Evolutionary conservation across 2,329 filamentous ascomycete genomes (phyloP).

Genomic region (Akanthomyces muscarius): DNA sequence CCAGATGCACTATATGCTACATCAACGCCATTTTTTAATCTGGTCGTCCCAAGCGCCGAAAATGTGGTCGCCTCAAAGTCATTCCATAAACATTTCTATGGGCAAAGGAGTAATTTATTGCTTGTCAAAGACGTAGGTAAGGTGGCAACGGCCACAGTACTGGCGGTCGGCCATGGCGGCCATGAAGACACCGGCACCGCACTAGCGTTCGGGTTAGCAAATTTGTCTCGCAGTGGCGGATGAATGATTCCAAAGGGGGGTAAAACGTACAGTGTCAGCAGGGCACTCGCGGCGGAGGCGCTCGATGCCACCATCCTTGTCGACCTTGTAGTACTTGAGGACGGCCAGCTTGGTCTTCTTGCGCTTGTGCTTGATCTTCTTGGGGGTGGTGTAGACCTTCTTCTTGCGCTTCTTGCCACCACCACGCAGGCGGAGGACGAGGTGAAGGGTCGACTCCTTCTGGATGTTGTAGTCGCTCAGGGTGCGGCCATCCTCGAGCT

Average conservation of each 20-base stretch:
- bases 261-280: conserved; percentile 68
- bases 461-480: conserved; percentile 99
- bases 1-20: conserved; percentile 41
- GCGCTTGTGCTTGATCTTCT: conserved; percentile 99
- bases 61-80: conserved; percentile 18
- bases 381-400: conserved; percentile 99
- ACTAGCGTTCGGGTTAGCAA: conserved; percentile 48
- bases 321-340: conserved; percentile 99
- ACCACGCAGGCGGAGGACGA: conserved; percentile 97
- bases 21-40: conserved; percentile 38
- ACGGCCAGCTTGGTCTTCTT: conserved; percentile 99
- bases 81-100: conserved; percentile 17
- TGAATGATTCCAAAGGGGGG: neutral
- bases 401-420: conserved; percentile 99
- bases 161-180: conserved; percentile 99
- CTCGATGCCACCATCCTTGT: conserved; percentile 99
- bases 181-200: conserved; percentile 99
- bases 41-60: conserved; percentile 21
- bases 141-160: conserved; percentile 79
- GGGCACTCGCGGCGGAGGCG: conserved; percentile 98
- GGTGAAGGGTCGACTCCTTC: conserved; percentile 98
- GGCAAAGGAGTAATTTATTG: conserved; percentile 38
- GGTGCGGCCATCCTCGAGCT: conserved; percentile 98
- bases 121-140: conserved; percentile 72
- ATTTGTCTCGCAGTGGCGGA: neutral